Evolutionary conservation across 305 asterid genomes (phyloP).

Genomic region (Fraxinus angustifolia): DNA sequence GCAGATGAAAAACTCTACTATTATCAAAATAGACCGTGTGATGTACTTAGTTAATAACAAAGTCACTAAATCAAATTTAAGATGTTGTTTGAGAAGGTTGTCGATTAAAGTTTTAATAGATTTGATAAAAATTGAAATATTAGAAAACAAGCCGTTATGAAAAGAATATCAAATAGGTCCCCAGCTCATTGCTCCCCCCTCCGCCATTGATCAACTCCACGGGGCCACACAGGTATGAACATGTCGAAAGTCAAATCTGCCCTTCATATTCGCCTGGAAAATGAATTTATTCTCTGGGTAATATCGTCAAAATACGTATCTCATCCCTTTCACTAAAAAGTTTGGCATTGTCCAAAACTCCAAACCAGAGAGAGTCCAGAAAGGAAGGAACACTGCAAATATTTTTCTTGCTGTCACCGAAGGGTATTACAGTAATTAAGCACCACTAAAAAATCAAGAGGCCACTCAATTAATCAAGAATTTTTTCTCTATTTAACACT

Average conservation of each 20-base stretch:
- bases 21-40: not conserved
- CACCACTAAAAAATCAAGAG: not conserved
- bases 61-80: not conserved
- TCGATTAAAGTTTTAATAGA: no score
- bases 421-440: constrained; percentile 34
- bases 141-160: no score
- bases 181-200: not conserved
- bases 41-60: not conserved
- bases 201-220: not conserved
- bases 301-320: constrained; percentile 10
- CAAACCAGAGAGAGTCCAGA: constrained; percentile 29
- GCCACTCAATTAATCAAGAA: constrained; percentile 7
- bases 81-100: no score
- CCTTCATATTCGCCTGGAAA: not conserved
- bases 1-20: not conserved
- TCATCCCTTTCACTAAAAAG: constrained; percentile 43
- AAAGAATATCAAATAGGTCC: not conserved
- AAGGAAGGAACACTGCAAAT: constrained; percentile 9
- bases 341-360: constrained; percentile 35
- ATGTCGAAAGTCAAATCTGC: not conserved
- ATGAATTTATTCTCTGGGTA: constrained; percentile 16
- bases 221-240: not conserved
- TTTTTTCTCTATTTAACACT: constrained; percentile 32
- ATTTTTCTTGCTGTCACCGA: constrained; percentile 19
- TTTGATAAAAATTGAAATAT: no score